Evolutionary conservation across 768 basidiomycete species (phyloP).

Genomic region (Phanerochaete sordida): DNA sequence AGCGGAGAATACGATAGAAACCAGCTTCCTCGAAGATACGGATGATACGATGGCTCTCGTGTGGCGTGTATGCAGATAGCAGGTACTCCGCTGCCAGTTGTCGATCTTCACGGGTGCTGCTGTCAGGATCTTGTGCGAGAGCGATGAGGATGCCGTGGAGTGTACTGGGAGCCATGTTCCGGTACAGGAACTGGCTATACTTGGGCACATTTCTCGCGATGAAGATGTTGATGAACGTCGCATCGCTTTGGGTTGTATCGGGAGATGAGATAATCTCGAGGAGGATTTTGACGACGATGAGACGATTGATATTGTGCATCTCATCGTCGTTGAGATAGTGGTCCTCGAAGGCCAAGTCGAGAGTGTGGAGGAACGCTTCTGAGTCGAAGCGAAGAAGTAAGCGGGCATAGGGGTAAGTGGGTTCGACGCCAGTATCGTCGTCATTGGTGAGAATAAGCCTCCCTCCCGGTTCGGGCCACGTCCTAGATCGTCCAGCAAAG

Average conservation of each 20-base stretch:
- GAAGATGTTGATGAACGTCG: conserved; percentile 91
- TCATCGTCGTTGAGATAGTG: conserved; percentile 77
- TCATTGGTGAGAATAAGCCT: conserved; percentile 72
- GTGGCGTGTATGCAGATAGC: conserved; percentile 86
- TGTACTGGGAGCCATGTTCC: conserved; percentile 51
- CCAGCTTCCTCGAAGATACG: conserved; percentile 74
- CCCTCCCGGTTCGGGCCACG: conserved; percentile 79
- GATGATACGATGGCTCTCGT: conserved; percentile 65
- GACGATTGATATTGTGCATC: conserved; percentile 60
- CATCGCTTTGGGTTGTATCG: conserved; percentile 55
- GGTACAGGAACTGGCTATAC: conserved; percentile 80
- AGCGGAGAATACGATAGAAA: conserved; percentile 88
- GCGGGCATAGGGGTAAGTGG: conserved; percentile 87
- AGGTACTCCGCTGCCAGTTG: conserved; percentile 94
- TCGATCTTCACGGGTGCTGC: conserved; percentile 84
- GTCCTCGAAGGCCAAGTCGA: conserved; percentile 96
- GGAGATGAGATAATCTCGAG: conserved; percentile 68
- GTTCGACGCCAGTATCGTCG: conserved; percentile 71
- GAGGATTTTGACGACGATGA: conserved; percentile 79
- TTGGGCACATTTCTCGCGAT: conserved; percentile 95
- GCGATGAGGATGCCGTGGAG: conserved; percentile 75
- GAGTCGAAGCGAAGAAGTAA: conserved; percentile 85
- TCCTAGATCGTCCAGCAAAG: conserved; percentile 74
- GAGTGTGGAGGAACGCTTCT: conserved; percentile 88
- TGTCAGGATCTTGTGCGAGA: conserved; percentile 73